A percentile compares a stretch with the other conserved stretches of the same genome.
These are phyloP conservation scores for Nitzschia inconspicua DNA, from an alignment of 108 stramenopile genomes.

Conservation along the genomic window DNA sequence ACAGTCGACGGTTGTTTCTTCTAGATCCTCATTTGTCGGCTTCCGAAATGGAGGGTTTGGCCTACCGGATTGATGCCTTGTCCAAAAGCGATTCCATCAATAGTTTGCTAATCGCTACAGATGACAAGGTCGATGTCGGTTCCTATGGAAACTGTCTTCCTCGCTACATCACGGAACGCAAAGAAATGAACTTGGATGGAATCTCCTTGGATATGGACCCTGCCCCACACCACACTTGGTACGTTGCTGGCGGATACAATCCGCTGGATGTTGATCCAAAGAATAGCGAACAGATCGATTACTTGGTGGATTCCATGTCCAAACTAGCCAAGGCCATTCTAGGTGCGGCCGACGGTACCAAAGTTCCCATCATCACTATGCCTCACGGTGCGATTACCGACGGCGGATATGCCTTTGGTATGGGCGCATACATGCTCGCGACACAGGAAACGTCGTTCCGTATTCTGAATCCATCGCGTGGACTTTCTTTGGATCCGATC, in stretches of 20 bases:
- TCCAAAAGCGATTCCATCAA: slow-evolving; percentile 60
- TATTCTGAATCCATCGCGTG: slow-evolving; percentile 70
- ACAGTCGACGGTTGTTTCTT: slow-evolving; percentile 70
- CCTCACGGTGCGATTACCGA: slow-evolving; percentile 76
- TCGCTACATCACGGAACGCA: slow-evolving; percentile 9
- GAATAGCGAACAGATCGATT: slow-evolving; percentile 26
- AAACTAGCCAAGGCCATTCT: slow-evolving; percentile 55
- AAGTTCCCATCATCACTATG: slow-evolving; percentile 62
- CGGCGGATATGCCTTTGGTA: slow-evolving; percentile 67
- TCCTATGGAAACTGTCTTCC: slow-evolving; percentile 17
- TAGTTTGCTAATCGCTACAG: slow-evolving; percentile 61
- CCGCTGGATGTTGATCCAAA: slow-evolving; percentile 34
- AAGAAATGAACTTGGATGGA: slow-evolving; percentile 16
- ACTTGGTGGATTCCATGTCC: slow-evolving; percentile 42
- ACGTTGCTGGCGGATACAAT: slow-evolving; percentile 77
- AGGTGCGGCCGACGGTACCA: slow-evolving; percentile 43
- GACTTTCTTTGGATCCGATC: slow-evolving; percentile 76
- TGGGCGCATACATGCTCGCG: slow-evolving; percentile 71
- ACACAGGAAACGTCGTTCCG: slow-evolving; percentile 57
- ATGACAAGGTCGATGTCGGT: slow-evolving; percentile 43
- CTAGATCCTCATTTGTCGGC: slow-evolving; percentile 53
- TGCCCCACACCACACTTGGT: slow-evolving; percentile 36
- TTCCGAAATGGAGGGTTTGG: slow-evolving; percentile 69
- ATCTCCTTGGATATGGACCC: slow-evolving; percentile 32
- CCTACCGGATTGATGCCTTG: slow-evolving; percentile 60